These are phyloP conservation scores for Reticulomyxa filosa DNA, from an alignment of 78 protist genomes.

Conservation along the genomic window DNA sequence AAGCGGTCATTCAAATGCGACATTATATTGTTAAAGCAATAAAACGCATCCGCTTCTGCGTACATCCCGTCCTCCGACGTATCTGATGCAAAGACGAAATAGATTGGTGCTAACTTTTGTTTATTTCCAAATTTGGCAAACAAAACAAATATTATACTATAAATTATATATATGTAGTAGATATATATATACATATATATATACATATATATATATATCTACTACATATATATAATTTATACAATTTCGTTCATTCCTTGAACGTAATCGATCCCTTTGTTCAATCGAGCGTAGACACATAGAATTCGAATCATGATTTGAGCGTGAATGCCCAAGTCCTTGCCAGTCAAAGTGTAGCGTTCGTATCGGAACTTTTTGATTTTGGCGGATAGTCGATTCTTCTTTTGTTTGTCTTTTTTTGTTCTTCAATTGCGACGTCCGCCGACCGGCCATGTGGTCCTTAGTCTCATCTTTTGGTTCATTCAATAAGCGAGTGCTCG, in stretches of 20 bases:
- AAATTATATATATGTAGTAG: neutral
- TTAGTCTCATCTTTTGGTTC: too few species aligned
- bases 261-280: conserved; percentile 16
- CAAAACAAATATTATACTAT: neutral
- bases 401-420: too few species aligned
- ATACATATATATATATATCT: neutral
- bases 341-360: too few species aligned
- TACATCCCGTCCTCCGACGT: neutral
- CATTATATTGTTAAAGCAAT: conserved; percentile 17
- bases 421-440: too few species aligned
- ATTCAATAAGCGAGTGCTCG: too few species aligned
- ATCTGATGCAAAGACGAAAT: neutral
- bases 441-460: too few species aligned
- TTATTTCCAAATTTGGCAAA: conserved; percentile 24
- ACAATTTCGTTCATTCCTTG: neutral
- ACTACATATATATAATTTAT: neutral
- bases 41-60: conserved; percentile 19
- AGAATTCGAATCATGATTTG: neutral
- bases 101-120: conserved; percentile 23
- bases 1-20: conserved; percentile 8
- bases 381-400: too few species aligned
- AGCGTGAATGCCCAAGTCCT: neutral
- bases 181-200: neutral
- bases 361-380: neutral
- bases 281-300: conserved; percentile 22